A percentile compares a stretch with the other conserved stretches of the same genome.
Evolutionary conservation across 305 asterid species (phyloP).

Genomic region (Caryopteris hybrid): DNA sequence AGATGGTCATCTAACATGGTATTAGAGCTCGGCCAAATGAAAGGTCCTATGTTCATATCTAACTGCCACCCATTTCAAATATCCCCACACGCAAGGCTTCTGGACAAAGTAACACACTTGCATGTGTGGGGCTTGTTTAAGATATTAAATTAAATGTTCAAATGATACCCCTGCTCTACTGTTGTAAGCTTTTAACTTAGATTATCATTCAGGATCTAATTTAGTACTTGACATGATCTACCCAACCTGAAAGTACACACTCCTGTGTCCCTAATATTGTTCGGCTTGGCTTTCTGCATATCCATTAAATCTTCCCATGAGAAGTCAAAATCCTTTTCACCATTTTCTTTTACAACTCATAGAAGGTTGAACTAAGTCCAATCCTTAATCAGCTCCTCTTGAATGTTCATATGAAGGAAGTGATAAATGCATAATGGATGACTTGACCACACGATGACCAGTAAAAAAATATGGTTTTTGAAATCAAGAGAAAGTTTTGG

Average conservation of each 20-base stretch:
- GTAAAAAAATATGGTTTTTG: not conserved
- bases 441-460: not conserved
- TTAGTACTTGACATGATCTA: no score
- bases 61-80: not conserved
- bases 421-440: not conserved
- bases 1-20: not conserved
- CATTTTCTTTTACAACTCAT: not conserved
- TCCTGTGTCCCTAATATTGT: no score
- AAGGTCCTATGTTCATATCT: not conserved
- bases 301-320: not conserved
- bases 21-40: not conserved
- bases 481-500: not conserved
- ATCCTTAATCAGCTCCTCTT: not conserved
- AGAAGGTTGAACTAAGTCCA: no score
- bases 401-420: not conserved
- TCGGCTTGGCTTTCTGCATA: not conserved
- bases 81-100: not conserved
- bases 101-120: not conserved
- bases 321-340: not conserved
- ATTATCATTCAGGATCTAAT: no score
- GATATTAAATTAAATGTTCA: no score
- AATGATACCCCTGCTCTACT: not conserved
- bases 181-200: not conserved
- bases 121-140: not conserved
- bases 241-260: no score